A percentile compares a stretch with the other conserved stretches of the same genome.
Conservation (phyloP, 352 stramenopile genomes). For the Thalassiosira ordinaria region DNA sequence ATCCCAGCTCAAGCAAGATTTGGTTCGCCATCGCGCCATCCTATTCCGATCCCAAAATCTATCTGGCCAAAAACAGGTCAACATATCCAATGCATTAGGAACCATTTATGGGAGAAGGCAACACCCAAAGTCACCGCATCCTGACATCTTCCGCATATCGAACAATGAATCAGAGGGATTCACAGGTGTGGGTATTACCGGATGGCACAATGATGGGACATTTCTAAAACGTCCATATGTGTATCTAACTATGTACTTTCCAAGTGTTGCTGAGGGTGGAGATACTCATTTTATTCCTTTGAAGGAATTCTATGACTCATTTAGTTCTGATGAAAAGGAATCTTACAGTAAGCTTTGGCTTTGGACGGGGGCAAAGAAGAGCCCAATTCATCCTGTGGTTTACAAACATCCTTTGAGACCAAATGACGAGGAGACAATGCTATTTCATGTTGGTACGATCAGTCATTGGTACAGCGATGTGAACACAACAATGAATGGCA, state of each 20-base stretch:
- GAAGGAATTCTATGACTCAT: conserved; percentile 13
- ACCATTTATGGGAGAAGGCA: conserved; percentile 10
- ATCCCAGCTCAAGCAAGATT: conserved; percentile 8
- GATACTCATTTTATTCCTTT: conserved; percentile 15
- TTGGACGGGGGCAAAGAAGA: not conserved
- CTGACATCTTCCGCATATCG: conserved; percentile 3
- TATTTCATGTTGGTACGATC: conserved; percentile 20
- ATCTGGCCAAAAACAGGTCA: conserved; percentile 13
- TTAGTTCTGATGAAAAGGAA: not conserved
- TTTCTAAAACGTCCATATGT: conserved; percentile 3
- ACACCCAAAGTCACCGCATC: conserved; percentile 10
- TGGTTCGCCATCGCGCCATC: conserved; percentile 15
- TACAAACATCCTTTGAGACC: conserved; percentile 14
- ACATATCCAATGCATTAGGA: conserved; percentile 14
- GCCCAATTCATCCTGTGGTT: conserved; percentile 6
- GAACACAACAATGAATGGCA: not conserved
- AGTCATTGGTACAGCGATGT: not conserved
- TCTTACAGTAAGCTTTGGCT: conserved; percentile 11
- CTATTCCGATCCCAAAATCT: conserved; percentile 17
- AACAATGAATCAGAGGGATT: conserved; percentile 11
- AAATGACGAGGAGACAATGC: conserved; percentile 8
- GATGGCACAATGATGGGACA: conserved; percentile 10
- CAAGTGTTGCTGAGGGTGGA: not conserved
- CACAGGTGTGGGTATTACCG: conserved; percentile 1
- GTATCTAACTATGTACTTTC: conserved; percentile 29